These are phyloP conservation scores for Pleurotus djamor DNA, from an alignment of 768 basidiomycete species.

Conservation along the genomic window DNA sequence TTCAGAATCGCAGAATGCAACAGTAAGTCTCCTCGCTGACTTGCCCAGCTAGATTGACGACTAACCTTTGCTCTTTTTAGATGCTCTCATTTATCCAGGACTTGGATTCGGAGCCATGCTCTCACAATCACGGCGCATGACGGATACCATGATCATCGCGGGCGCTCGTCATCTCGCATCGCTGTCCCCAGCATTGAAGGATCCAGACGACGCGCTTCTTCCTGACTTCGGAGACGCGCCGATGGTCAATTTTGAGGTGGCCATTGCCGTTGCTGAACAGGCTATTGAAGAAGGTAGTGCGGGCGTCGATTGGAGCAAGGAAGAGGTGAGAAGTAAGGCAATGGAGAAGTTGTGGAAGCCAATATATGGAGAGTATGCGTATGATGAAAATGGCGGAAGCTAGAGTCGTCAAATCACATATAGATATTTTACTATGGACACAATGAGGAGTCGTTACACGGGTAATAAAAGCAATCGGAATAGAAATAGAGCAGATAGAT, in stretches of 20 bases:
- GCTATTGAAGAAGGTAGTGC: constrained; percentile 73
- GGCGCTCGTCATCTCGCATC: constrained; percentile 73
- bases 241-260: constrained; percentile 76
- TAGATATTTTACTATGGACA: neutral
- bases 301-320: constrained; percentile 54
- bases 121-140: constrained; percentile 57
- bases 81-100: constrained; percentile 83
- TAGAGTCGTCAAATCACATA: constrained; percentile 11
- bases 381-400: constrained; percentile 51
- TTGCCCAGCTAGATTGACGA: neutral
- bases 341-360: constrained; percentile 60
- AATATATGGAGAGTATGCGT: constrained; percentile 61
- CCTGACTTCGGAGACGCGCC: constrained; percentile 79
- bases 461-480: neutral
- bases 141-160: constrained; percentile 88
- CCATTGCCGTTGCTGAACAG: constrained; percentile 75
- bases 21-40: constrained; percentile 30
- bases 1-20: constrained; percentile 72
- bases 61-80: constrained; percentile 19
- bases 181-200: constrained; percentile 70
- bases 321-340: constrained; percentile 52
- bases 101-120: constrained; percentile 82
- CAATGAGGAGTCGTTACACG: neutral
- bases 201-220: constrained; percentile 69
- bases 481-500: neutral